Conservation (phyloP, 2,329 filamentous ascomycete species). For the Hysterium pulicare region DNA sequence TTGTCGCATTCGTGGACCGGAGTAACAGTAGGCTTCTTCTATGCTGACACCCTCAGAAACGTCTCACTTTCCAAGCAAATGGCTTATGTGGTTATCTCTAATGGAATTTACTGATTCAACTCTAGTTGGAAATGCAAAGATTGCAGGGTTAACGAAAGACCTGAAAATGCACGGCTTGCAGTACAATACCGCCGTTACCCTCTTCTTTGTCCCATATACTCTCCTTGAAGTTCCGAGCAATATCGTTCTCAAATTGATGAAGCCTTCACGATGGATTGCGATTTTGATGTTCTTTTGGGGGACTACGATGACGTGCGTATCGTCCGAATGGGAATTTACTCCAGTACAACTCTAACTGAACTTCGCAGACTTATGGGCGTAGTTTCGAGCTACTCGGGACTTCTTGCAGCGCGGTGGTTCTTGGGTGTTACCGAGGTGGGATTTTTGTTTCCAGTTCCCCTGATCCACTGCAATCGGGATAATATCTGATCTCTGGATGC, state of each 20-base stretch:
- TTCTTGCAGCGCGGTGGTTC: slow-evolving; percentile 48
- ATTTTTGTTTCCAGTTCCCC: too few relatives aligned
- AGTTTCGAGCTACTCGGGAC: slow-evolving; percentile 45
- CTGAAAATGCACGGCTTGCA: slow-evolving; percentile 35
- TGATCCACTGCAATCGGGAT: too few relatives aligned
- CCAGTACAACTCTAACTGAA: too few relatives aligned
- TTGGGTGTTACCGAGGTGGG: slow-evolving; percentile 38
- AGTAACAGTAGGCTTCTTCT: slow-evolving; percentile 18
- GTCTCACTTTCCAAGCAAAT: background rate
- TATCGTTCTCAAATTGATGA: slow-evolving; percentile 38
- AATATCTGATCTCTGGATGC: too few relatives aligned
- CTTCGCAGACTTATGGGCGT: slow-evolving; percentile 37
- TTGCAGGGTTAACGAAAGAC: slow-evolving; percentile 39
- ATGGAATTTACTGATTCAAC: too few relatives aligned
- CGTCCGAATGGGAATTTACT: too few relatives aligned
- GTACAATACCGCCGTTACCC: slow-evolving; percentile 39
- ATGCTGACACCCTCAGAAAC: too few relatives aligned
- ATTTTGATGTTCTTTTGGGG: background rate
- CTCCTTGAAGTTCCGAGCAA: slow-evolving; percentile 37
- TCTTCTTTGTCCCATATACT: slow-evolving; percentile 42
- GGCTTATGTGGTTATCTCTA: too few relatives aligned
- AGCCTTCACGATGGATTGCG: background rate
- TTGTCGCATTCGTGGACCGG: slow-evolving; percentile 33
- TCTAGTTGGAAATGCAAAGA: slow-evolving; percentile 39
- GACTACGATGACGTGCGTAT: slow-evolving; percentile 44